A percentile compares a stretch with the other conserved stretches of the same genome.
Evolutionary conservation across 495 filamentous ascomycete genomes (phyloP).

Genomic region (Penicillium lividum): DNA sequence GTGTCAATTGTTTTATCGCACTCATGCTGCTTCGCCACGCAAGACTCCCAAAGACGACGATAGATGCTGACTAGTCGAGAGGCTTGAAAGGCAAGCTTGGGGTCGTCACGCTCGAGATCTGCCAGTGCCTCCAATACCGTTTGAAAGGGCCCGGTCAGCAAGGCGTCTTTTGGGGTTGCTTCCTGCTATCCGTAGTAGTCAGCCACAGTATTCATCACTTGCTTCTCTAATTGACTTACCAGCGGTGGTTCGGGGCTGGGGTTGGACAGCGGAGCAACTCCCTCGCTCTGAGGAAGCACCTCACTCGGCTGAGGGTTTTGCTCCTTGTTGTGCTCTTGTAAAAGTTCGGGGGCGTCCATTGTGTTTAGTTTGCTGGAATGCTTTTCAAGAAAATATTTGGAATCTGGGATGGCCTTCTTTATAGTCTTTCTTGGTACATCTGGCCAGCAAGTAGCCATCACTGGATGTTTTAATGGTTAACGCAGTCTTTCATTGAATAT

Average conservation of each 20-base stretch:
- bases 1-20: constrained; percentile 3
- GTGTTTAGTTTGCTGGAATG: neutral
- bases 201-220: neutral
- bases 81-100: constrained; percentile 11
- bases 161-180: no score
- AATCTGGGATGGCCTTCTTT: neutral
- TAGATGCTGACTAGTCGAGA: constrained; percentile 9
- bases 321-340: neutral
- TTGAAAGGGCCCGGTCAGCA: constrained; percentile 6
- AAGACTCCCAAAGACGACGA: constrained; percentile 15
- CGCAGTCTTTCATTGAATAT: neutral
- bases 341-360: neutral
- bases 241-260: neutral
- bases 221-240: neutral
- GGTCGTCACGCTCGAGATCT: constrained; percentile 12
- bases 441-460: neutral
- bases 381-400: neutral
- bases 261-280: neutral
- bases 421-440: neutral
- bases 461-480: neutral
- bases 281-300: neutral
- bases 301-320: neutral
- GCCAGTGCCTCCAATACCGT: constrained; percentile 4
- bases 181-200: neutral
- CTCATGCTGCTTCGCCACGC: constrained; percentile 6